Percentiles rank a stretch among this genome's conserved stretches.
Conservation (phyloP, 73 alveolate genomes). For the Halteria grandinella region DNA sequence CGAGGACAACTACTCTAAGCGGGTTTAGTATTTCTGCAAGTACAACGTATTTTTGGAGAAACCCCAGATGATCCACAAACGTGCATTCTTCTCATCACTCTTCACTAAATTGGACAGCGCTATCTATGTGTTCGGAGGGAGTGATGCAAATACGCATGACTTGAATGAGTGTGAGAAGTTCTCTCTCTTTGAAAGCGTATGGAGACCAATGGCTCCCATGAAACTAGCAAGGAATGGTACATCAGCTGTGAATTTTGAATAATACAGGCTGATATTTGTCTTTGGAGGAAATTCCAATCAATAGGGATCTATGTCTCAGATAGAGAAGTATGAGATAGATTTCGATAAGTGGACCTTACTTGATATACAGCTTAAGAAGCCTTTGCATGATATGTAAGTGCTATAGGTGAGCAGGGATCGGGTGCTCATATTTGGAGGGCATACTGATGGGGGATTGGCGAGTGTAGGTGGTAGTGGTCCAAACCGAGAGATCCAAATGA, state of each 20-base stretch:
- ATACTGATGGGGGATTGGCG: no score
- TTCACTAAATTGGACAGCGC: conserved; percentile 55
- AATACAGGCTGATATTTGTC: conserved; percentile 36
- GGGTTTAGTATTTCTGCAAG: conserved; percentile 46
- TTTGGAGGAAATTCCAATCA: conserved; percentile 51
- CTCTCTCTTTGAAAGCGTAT: conserved; percentile 41
- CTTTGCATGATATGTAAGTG: conserved; percentile 41
- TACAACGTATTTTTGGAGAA: conserved; percentile 49
- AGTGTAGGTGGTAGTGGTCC: no score
- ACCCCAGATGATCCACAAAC: conserved; percentile 68
- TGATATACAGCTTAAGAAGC: neutral
- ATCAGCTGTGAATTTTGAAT: conserved; percentile 35
- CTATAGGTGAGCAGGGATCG: conserved; percentile 41
- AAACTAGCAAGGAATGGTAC: conserved; percentile 30
- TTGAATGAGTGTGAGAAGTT: conserved; percentile 36
- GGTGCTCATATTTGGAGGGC: conserved; percentile 57
- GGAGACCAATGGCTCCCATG: conserved; percentile 60
- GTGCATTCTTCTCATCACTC: conserved; percentile 64
- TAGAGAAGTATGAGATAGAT: conserved; percentile 59
- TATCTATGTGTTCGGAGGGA: conserved; percentile 53
- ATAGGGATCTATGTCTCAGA: conserved; percentile 30
- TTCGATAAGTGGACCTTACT: conserved; percentile 58
- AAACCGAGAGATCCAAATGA: no score
- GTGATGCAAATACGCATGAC: conserved; percentile 47
- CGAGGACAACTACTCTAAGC: conserved; percentile 64